phyloP scores from a whole-genome alignment of 495 filamentous ascomycete genomes.

The Podospora didyma region DNA sequence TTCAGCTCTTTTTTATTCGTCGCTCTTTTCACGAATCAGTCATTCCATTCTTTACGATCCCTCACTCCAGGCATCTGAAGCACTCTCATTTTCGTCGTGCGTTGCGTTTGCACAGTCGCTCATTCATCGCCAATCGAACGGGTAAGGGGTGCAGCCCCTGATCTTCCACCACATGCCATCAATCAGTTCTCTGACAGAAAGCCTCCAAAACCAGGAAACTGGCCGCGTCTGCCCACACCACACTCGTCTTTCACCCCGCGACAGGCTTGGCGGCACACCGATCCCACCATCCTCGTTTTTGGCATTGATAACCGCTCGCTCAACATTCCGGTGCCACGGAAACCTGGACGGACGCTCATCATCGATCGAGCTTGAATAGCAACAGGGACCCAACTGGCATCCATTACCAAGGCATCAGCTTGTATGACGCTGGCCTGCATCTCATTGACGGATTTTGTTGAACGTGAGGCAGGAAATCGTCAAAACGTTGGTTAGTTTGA shows the following conservation, averaged over 20 bases:
- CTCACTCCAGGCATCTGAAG: conserved; percentile 6
- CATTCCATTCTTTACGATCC: conserved; percentile 3
- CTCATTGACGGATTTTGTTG: conserved; percentile 1
- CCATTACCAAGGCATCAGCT: neutral
- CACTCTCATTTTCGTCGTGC: conserved; percentile 14
- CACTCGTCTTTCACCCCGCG: neutral
- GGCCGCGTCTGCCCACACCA: neutral
- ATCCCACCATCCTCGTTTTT: conserved; percentile 7
- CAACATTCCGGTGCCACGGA: conserved; percentile 8
- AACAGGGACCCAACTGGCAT: neutral
- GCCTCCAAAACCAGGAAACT: conserved; percentile 7
- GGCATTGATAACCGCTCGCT: conserved; percentile 17
- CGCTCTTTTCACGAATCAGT: conserved; percentile 11
- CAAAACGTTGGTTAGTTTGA: neutral
- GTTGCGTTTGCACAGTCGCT: conserved; percentile 19
- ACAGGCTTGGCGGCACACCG: neutral
- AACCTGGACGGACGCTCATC: conserved; percentile 9
- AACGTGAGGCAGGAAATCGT: too few species aligned
- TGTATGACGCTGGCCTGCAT: conserved; percentile 12
- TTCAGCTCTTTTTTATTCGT: conserved; percentile 10
- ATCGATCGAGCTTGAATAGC: conserved; percentile 3
- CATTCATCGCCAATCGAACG: conserved; percentile 25
- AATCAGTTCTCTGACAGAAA: conserved; percentile 26
- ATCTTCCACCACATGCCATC: conserved; percentile 22
- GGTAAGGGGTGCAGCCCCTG: conserved; percentile 24